phyloP scores from a whole-genome alignment of 257 asterid genomes.

The Cynanchum wilfordii region DNA sequence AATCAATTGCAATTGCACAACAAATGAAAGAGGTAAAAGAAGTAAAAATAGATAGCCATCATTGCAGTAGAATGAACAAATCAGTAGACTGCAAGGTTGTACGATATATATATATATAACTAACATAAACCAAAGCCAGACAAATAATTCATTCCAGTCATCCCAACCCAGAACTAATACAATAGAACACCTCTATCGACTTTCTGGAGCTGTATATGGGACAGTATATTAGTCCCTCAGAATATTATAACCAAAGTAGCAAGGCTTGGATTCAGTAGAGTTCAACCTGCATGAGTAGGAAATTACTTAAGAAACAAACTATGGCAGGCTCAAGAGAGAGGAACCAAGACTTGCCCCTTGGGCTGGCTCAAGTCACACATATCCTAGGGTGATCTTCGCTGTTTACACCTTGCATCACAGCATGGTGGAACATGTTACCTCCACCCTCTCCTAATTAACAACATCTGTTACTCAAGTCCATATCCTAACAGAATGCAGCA shows the following conservation, averaged over 20 bases:
- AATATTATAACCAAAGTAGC: neutral
- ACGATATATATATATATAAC: neutral
- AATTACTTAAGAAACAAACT: neutral
- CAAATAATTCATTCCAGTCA: neutral
- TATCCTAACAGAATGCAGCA: constrained; percentile 10
- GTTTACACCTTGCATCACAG: neutral
- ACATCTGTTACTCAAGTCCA: constrained; percentile 10
- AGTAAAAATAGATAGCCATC: neutral
- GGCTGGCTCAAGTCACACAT: neutral
- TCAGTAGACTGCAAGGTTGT: too few relatives aligned
- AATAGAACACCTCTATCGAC: neutral
- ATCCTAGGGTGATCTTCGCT: neutral
- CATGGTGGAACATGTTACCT: neutral
- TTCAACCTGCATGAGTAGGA: neutral
- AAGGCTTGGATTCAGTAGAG: neutral
- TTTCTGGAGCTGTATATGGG: neutral
- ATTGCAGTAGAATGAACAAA: neutral
- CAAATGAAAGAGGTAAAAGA: neutral
- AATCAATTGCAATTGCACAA: neutral
- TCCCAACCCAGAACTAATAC: neutral
- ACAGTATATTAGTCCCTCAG: too few relatives aligned
- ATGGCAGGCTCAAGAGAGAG: too few relatives aligned
- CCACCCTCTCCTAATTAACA: constrained; percentile 5
- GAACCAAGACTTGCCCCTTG: neutral
- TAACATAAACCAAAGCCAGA: neutral